Percentiles rank a stretch among this genome's conserved stretches.
phyloP scores from a whole-genome alignment of 2,329 filamentous ascomycete species.

The Trichoderma harzianum region DNA sequence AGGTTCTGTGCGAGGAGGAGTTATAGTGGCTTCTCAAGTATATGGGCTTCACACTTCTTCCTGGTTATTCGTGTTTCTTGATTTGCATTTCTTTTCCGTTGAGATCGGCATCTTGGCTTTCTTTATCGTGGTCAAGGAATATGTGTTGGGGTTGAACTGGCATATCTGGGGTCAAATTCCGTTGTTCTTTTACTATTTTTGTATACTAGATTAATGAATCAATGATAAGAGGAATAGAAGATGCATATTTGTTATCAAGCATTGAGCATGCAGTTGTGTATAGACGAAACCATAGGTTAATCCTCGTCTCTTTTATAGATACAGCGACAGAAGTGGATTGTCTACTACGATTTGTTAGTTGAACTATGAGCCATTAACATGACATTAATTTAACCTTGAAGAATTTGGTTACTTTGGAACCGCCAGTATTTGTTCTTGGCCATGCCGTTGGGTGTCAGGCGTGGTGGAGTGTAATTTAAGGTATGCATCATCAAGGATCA shows the following conservation, averaged over 20 bases:
- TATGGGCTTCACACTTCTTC: background rate
- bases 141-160: background rate
- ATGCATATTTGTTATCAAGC: background rate
- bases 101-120: background rate
- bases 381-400: background rate
- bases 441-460: background rate
- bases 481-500: background rate
- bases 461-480: background rate
- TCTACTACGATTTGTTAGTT: background rate
- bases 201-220: background rate
- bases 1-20: background rate
- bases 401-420: background rate
- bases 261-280: background rate
- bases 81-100: background rate
- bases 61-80: background rate
- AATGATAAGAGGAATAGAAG: background rate
- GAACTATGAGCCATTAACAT: background rate
- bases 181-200: background rate
- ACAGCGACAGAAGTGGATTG: background rate
- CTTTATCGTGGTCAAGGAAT: background rate
- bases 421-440: background rate
- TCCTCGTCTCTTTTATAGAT: background rate
- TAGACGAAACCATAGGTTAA: background rate
- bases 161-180: background rate
- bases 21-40: background rate